Base-by-base conservation (phyloP, 2,329 filamentous ascomycete species). In the Xylaria sp. region DNA sequence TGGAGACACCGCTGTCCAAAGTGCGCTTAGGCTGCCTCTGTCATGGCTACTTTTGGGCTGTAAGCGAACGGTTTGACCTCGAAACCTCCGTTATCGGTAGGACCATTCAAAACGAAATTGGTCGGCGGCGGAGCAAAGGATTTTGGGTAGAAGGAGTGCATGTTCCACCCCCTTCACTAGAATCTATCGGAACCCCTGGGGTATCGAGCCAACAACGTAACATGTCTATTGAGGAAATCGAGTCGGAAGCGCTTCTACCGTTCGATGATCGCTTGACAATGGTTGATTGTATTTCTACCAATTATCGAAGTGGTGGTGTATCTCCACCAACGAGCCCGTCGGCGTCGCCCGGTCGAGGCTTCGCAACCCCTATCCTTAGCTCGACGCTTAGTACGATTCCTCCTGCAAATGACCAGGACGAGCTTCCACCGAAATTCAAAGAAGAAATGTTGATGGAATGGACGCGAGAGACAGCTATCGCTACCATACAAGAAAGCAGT, bases 41-140 rank as follows among this genome's bases (percentile, higher is more conserved):
- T 60, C 93, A 97, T 76, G 94, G 94, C 9, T 98, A 98, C 80
- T 90, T 98, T 68, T 95, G 92, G 91, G 88, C 89, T 0, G 78
- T 98, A 70, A 90, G 88, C 4, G 91, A 94, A 68, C 90, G 89
- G 65, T 94, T 97, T 71, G 88, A 92, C 55, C 91, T 97, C 70
- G 91, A 94, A 63, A 85, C 85, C 7, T 90, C 91, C 0, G 84
- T 86, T 0, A 86, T 92, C 20, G 94, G 93, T 8, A 86, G 87
- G 62, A 89, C 89, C 8, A 89, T 98, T 41, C 87, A 91, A 64
- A 89, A 88, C 66, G 94, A 97, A 78, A 92, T 98, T 67, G 84
- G 87, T 12, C 87, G 92, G 60, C 88, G 95, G 48, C 91, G 90
- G 76, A 89, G 86, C 74, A 91, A 92, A 76, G 86, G 90, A 25